These are phyloP conservation scores for Tetragonia tetragonoides DNA, from an alignment of 148 eudicot genomes.

Conservation along the genomic window DNA sequence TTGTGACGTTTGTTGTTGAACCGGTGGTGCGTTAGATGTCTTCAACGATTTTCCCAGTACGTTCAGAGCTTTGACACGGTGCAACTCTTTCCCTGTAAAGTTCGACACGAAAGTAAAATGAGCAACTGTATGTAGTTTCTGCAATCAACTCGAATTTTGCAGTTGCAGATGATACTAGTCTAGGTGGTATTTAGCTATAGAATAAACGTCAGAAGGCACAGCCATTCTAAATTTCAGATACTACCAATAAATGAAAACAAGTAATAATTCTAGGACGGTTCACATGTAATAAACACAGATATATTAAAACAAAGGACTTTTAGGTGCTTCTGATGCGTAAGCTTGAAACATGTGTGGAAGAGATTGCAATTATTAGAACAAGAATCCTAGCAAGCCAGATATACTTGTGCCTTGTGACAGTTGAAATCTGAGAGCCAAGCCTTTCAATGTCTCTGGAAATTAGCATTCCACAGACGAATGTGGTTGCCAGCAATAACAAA, in stretches of 20 bases:
- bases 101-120: background rate
- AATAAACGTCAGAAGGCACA: background rate
- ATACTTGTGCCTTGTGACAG: too few relatives aligned
- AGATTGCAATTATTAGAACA: too few relatives aligned
- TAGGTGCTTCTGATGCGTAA: too few relatives aligned
- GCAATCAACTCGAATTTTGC: background rate
- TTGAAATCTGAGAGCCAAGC: too few relatives aligned
- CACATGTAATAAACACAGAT: too few relatives aligned
- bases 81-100: slow-evolving; percentile 61
- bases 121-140: background rate
- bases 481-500: too few relatives aligned
- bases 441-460: too few relatives aligned
- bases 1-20: slow-evolving; percentile 23
- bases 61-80: slow-evolving; percentile 59
- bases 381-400: too few relatives aligned
- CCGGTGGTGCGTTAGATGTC: slow-evolving; percentile 27
- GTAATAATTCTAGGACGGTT: background rate
- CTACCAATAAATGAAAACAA: background rate
- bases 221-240: background rate
- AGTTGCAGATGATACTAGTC: background rate
- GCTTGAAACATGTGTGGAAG: too few relatives aligned
- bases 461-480: too few relatives aligned
- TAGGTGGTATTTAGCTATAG: too few relatives aligned
- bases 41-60: slow-evolving; percentile 55
- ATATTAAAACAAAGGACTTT: too few relatives aligned